A percentile compares a stretch with the other conserved stretches of the same genome.
These are phyloP conservation scores for Hippophae gyantsensis DNA, from an alignment of 306 rosid genomes.

Conservation along the genomic window DNA sequence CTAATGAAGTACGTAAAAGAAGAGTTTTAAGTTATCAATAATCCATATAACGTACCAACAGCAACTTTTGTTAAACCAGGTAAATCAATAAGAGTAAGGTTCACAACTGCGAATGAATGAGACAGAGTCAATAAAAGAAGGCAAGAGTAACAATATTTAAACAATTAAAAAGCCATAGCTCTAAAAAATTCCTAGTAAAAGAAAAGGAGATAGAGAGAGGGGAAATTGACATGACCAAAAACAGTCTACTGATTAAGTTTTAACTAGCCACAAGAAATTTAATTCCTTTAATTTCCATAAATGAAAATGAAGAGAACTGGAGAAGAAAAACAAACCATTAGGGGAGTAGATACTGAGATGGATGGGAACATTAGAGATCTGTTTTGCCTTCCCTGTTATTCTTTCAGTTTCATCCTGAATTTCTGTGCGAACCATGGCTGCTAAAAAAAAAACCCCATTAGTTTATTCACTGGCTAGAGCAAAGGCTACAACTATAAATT, in stretches of 20 bases:
- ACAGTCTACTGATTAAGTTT: neutral
- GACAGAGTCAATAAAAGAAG: conserved; percentile 8
- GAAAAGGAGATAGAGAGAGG: neutral
- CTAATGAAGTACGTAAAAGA: neutral
- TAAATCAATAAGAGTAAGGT: conserved; percentile 83
- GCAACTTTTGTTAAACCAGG: conserved; percentile 99
- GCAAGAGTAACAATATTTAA: neutral
- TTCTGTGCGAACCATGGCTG: conserved; percentile 81
- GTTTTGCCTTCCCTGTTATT: conserved; percentile 72
- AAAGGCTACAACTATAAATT: neutral
- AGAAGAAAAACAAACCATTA: conserved; percentile 43
- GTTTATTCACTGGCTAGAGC: neutral
- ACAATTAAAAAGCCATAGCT: neutral
- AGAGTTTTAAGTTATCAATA: neutral
- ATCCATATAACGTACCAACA: conserved; percentile 48
- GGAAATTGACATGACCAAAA: neutral
- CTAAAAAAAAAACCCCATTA: conserved; percentile 10
- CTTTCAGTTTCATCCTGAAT: conserved; percentile 96
- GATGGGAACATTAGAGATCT: conserved; percentile 86
- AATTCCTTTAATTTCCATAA: neutral
- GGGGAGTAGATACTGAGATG: conserved; percentile 98
- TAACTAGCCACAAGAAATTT: neutral
- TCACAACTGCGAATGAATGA: conserved; percentile 66
- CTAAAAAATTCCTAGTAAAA: neutral
- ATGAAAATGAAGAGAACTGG: neutral